Percentiles rank a stretch among this genome's conserved stretches.
phyloP scores from a whole-genome alignment of 495 filamentous ascomycete genomes.

The Hypoxylon intermedium region DNA sequence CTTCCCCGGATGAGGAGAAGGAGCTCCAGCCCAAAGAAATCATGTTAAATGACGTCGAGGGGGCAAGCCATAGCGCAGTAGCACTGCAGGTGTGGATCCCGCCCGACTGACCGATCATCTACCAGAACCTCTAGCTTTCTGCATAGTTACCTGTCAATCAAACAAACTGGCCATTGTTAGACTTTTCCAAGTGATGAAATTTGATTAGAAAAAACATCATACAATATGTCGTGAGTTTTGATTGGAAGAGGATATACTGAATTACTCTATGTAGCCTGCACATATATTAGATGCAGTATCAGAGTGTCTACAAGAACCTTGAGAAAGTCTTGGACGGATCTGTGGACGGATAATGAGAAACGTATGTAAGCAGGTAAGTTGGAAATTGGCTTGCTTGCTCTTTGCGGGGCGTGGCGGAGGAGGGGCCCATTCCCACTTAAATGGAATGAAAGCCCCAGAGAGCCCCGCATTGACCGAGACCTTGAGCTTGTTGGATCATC shows the following conservation, averaged over 20 bases:
- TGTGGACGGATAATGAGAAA: no score
- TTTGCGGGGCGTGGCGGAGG: no score
- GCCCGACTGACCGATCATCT: conserved; percentile 16
- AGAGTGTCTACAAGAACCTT: no score
- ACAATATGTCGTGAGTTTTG: no score
- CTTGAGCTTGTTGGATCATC: conserved; percentile 17
- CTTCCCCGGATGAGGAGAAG: conserved; percentile 25
- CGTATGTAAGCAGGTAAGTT: no score
- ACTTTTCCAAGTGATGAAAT: no score
- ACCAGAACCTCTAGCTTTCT: conserved; percentile 18
- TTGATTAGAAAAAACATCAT: no score
- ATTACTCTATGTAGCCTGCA: no score
- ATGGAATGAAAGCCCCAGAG: not conserved
- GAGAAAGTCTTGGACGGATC: no score
- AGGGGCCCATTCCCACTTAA: conserved; percentile 7
- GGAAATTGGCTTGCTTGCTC: no score
- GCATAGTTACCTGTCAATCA: not conserved
- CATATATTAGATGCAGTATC: no score
- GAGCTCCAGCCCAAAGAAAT: conserved; percentile 22
- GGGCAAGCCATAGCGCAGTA: conserved; percentile 20
- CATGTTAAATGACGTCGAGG: conserved; percentile 42
- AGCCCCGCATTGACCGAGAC: conserved; percentile 23
- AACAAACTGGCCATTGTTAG: not conserved
- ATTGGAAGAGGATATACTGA: no score
- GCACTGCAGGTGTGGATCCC: conserved; percentile 24